Evolutionary conservation across 2,329 filamentous ascomycete species (phyloP), one percentile per base, ranked within the genome.

Genomic region (Cercospora beticola): DNA sequence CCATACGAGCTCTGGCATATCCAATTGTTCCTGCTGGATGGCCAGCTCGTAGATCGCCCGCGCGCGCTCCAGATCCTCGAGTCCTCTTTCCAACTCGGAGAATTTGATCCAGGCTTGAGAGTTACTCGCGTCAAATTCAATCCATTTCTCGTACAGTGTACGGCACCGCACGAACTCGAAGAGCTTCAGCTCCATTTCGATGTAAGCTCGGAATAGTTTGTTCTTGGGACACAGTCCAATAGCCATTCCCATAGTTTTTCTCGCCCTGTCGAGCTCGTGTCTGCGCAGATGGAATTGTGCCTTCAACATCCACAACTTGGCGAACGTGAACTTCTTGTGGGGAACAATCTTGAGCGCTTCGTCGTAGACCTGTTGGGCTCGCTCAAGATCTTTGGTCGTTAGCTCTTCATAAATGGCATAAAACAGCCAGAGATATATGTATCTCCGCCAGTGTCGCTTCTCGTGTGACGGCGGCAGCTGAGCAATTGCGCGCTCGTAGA

Each of bases 1-100:
- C 95, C 95, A 99, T 1, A 98, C 85, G 62, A 98, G 85, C 82
- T 99, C 95, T 0, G 95, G 95, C 95, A 99, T 99, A 79, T 99
- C 95, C 14, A 99, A 85, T 33, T 89, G 87, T 1, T 90, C 86
- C 79, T 98, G 94, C 60, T 87, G 85, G 69, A 97, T 90, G 2
- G 92, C 94, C 30, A 98, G 85, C 81, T 98, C 94, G 78, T 93
- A 98, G 74, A 99, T 97, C 57, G 91, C 94, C 54, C 95, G 87
- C 16, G 92, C 90, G 31, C 95, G 90, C 21, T 97, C 93, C 3
- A 94, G 82, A 76, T 99, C 95, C 77, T 97, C 94, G 6, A 99
- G 85, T 0, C 92, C 93, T 36, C 93, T 89, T 80, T 99, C 95
- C 31, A 99, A 85, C 80, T 97, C 93, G 1, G 95, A 93, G 80